Conservation (phyloP, 371 early-diverging fungal genomes). For the Apophysomyces elegans region DNA sequence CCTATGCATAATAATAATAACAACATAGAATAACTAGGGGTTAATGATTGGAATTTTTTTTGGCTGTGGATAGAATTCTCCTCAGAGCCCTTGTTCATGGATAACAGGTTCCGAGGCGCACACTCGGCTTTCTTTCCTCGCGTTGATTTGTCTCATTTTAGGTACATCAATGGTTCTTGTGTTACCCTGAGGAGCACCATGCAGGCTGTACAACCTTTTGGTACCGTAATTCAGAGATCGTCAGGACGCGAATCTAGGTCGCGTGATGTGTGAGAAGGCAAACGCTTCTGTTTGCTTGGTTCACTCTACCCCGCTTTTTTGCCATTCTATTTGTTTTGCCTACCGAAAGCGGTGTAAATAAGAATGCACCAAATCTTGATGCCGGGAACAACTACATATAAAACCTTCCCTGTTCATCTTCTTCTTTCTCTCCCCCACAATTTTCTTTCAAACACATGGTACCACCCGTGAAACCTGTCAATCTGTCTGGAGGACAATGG, state of each 20-base stretch:
- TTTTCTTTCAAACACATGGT: constrained; percentile 1
- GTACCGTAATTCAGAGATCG: not conserved
- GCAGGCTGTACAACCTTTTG: not conserved
- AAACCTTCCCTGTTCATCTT: not conserved
- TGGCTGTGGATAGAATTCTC: constrained; percentile 2
- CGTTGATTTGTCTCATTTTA: no score
- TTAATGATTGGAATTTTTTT: constrained; percentile 1
- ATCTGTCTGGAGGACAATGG: constrained; percentile 23
- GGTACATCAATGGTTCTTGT: not conserved
- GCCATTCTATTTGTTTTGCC: constrained; percentile 9
- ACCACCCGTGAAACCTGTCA: constrained; percentile 16
- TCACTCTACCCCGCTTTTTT: constrained; percentile 6
- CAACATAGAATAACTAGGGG: not conserved
- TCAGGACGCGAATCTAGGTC: not conserved
- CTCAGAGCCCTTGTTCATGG: not conserved
- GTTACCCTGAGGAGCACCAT: not conserved
- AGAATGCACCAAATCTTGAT: constrained; percentile 4
- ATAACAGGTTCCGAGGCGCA: not conserved
- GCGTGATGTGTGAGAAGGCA: constrained; percentile 6
- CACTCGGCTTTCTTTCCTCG: not conserved
- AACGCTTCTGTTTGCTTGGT: not conserved
- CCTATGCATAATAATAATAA: not conserved
- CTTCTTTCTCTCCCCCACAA: not conserved
- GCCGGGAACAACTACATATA: constrained; percentile 4
- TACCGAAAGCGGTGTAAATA: constrained; percentile 4